A percentile compares a stretch with the other conserved stretches of the same genome.
Evolutionary conservation across 75 land plant species (phyloP).

Genomic region (Larix kaempferi): DNA sequence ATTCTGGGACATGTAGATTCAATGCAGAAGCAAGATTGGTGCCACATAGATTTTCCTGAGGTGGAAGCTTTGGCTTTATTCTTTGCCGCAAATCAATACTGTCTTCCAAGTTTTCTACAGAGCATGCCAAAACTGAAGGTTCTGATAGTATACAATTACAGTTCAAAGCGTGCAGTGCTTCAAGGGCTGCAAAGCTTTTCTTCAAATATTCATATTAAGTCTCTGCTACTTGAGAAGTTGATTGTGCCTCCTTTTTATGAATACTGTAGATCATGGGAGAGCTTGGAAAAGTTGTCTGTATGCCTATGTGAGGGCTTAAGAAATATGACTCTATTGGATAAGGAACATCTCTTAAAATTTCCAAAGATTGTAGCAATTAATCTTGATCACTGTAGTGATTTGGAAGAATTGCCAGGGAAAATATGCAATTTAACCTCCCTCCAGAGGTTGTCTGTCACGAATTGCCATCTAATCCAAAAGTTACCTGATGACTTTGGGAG

Average conservation of each 20-base stretch:
- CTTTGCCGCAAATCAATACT: slow-evolving; percentile 45
- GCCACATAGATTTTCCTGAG: slow-evolving; percentile 40
- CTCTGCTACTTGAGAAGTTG: slow-evolving; percentile 58
- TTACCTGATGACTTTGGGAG: slow-evolving; percentile 42
- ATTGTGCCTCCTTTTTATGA: slow-evolving; percentile 21
- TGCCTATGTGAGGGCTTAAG: slow-evolving; percentile 34
- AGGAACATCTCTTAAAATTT: slow-evolving; percentile 3
- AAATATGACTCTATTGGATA: slow-evolving; percentile 13
- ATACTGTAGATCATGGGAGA: slow-evolving; percentile 16
- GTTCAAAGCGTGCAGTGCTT: slow-evolving; percentile 22
- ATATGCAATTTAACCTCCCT: slow-evolving; percentile 26
- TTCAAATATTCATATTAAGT: slow-evolving; percentile 28
- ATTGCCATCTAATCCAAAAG: slow-evolving; percentile 39
- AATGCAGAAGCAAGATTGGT: slow-evolving; percentile 56
- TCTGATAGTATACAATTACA: slow-evolving; percentile 33
- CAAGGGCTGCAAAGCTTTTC: slow-evolving; percentile 25
- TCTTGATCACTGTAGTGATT: slow-evolving; percentile 45
- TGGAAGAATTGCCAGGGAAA: slow-evolving; percentile 32
- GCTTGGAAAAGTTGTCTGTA: slow-evolving; percentile 38
- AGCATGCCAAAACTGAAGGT: slow-evolving; percentile 53
- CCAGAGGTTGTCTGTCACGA: slow-evolving; percentile 34
- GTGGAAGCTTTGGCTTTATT: slow-evolving; percentile 57
- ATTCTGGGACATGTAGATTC: slow-evolving; percentile 26
- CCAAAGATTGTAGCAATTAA: slow-evolving; percentile 43
- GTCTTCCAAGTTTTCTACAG: slow-evolving; percentile 48